These are phyloP conservation scores for Sclerotinia minor DNA, from an alignment of 2,329 filamentous ascomycete species.

Conservation along the genomic window DNA sequence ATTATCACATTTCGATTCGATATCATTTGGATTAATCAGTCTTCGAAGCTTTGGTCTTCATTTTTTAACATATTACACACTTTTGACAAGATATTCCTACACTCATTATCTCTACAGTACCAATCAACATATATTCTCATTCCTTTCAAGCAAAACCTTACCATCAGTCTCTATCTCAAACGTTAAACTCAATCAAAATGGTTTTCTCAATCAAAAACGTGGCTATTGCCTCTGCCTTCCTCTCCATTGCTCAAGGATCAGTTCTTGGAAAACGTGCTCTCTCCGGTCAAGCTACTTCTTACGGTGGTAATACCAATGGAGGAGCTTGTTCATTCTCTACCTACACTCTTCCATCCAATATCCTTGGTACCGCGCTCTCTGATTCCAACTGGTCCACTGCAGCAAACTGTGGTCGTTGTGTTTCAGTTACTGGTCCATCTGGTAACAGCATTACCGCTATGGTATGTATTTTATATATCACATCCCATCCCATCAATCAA, in stretches of 20 bases:
- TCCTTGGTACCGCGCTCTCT: conserved; percentile 64
- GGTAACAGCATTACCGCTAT: conserved; percentile 63
- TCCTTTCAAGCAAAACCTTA: background rate
- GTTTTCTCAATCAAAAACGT: conserved; percentile 33
- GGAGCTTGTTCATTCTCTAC: conserved; percentile 64
- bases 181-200: conserved; percentile 33
- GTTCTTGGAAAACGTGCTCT: conserved; percentile 34
- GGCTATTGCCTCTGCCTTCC: conserved; percentile 27
- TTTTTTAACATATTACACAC: background rate
- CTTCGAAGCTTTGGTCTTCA: conserved; percentile 19
- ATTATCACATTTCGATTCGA: conserved; percentile 12
- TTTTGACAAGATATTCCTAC: conserved; percentile 20
- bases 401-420: conserved; percentile 60
- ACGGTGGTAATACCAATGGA: conserved; percentile 56
- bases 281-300: conserved; percentile 52
- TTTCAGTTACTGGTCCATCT: conserved; percentile 57
- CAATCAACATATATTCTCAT: background rate
- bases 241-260: conserved; percentile 38
- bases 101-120: background rate
- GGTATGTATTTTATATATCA: conserved; percentile 46
- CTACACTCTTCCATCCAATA: conserved; percentile 59
- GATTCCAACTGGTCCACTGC: conserved; percentile 57
- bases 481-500: background rate
- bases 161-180: background rate
- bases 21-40: background rate